Conservation (phyloP, 176 grass and related monocot species). For the Rhynchospora breviuscula region DNA sequence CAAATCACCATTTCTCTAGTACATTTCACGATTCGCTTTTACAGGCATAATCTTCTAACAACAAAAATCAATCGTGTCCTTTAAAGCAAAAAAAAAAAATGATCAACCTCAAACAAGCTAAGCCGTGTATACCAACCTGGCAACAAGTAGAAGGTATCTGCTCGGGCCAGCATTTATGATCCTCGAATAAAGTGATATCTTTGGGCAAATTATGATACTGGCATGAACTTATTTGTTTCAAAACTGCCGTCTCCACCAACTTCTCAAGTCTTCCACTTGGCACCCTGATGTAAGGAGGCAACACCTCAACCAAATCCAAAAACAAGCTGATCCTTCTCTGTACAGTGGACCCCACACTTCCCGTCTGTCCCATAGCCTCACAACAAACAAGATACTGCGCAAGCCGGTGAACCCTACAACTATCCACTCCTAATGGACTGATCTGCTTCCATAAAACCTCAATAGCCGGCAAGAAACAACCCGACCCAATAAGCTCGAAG, state of each 20-base stretch:
- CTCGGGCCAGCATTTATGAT: conserved; percentile 70
- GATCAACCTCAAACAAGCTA: neutral
- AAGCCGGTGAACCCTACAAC: conserved; percentile 47
- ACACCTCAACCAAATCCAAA: conserved; percentile 72
- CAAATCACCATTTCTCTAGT: neutral
- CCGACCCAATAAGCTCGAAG: conserved; percentile 67
- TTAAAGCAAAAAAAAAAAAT: conserved; percentile 9
- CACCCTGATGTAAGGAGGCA: conserved; percentile 60
- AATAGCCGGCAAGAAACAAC: conserved; percentile 37
- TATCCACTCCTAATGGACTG: conserved; percentile 47
- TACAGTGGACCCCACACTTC: conserved; percentile 36
- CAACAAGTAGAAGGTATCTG: conserved; percentile 73
- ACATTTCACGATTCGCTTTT: neutral
- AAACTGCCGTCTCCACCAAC: conserved; percentile 63
- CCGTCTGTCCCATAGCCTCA: conserved; percentile 47
- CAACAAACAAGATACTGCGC: conserved; percentile 49
- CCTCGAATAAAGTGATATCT: conserved; percentile 61
- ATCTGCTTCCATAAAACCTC: conserved; percentile 73
- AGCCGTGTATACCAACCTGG: conserved; percentile 46
- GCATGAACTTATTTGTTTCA: conserved; percentile 61
- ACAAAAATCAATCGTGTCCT: neutral
- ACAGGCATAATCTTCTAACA: neutral
- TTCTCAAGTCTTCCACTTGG: conserved; percentile 57
- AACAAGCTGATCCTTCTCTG: conserved; percentile 58
- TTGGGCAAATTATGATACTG: conserved; percentile 73